Percentiles rank a stretch among this genome's conserved stretches.
Evolutionary conservation across 495 filamentous ascomycete genomes (phyloP).

Genomic region (Talaromyces proteolyticus): DNA sequence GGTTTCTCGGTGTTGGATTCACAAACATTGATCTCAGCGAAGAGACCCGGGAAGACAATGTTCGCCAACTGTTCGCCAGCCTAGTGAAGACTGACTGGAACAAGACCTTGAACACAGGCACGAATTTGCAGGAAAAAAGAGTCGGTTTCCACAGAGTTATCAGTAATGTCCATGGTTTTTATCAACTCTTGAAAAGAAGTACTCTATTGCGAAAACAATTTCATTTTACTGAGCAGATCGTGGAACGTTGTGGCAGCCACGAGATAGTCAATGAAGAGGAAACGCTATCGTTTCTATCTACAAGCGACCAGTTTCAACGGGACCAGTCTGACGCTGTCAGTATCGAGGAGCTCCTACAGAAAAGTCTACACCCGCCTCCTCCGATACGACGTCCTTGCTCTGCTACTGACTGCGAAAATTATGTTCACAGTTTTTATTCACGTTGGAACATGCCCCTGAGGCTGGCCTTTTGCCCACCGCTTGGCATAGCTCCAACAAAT

Average conservation of each 20-base stretch:
- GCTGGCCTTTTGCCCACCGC: slow-evolving; percentile 17
- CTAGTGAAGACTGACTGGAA: slow-evolving; percentile 2
- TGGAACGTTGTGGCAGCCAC: background rate
- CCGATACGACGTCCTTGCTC: background rate
- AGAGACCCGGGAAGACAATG: background rate
- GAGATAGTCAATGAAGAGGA: too few relatives aligned
- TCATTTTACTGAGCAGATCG: background rate
- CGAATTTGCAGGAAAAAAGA: too few relatives aligned
- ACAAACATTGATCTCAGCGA: slow-evolving; percentile 22
- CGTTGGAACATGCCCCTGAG: slow-evolving; percentile 20
- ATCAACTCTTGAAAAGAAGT: background rate
- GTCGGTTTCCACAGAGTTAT: too few relatives aligned
- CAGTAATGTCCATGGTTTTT: background rate
- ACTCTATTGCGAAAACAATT: background rate
- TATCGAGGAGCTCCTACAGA: background rate
- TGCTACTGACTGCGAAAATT: background rate
- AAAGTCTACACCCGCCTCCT: background rate
- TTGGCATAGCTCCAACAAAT: slow-evolving; percentile 3
- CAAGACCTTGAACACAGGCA: background rate
- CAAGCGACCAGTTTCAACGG: background rate
- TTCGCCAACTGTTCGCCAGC: background rate
- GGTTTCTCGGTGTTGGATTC: slow-evolving; percentile 30
- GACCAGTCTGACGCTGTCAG: background rate
- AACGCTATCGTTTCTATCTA: too few relatives aligned
- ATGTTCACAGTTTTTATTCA: background rate